Conservation (phyloP, 164 flowering plant species). For the Echeveria elegans region DNA sequence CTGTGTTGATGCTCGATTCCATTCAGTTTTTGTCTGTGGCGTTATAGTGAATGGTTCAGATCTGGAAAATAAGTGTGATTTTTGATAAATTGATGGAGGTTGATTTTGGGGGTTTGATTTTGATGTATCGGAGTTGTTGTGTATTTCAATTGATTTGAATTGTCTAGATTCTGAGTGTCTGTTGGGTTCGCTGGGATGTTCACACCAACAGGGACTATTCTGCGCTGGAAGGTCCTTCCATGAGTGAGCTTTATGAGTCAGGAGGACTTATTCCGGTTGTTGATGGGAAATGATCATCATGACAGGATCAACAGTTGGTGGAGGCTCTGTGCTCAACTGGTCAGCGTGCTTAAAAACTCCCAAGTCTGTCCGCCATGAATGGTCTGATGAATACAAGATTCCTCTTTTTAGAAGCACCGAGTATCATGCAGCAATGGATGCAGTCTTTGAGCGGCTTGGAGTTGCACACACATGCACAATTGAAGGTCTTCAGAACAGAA, state of each 20-base stretch:
- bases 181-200: too few species aligned
- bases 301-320: too few species aligned
- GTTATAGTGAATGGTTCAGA: too few species aligned
- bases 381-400: slow-evolving; percentile 20
- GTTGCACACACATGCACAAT: slow-evolving; percentile 37
- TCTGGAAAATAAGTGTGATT: too few species aligned
- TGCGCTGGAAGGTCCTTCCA: slow-evolving; percentile 27
- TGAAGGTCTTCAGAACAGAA: slow-evolving; percentile 60
- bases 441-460: slow-evolving; percentile 47
- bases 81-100: too few species aligned
- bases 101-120: too few species aligned
- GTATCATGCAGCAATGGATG: slow-evolving; percentile 54
- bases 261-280: slow-evolving; percentile 24
- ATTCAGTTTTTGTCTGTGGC: too few species aligned
- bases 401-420: slow-evolving; percentile 21
- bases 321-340: slow-evolving; percentile 37
- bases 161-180: too few species aligned
- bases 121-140: too few species aligned
- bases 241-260: slow-evolving; percentile 17
- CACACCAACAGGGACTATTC: slow-evolving; percentile 29
- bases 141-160: too few species aligned
- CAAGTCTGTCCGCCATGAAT: slow-evolving; percentile 21
- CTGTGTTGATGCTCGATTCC: too few species aligned
- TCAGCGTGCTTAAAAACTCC: slow-evolving; percentile 31
- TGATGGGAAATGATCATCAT: slow-evolving; percentile 24